Evolutionary conservation across 768 basidiomycete species (phyloP).

Genomic region (Mycena vitilis): DNA sequence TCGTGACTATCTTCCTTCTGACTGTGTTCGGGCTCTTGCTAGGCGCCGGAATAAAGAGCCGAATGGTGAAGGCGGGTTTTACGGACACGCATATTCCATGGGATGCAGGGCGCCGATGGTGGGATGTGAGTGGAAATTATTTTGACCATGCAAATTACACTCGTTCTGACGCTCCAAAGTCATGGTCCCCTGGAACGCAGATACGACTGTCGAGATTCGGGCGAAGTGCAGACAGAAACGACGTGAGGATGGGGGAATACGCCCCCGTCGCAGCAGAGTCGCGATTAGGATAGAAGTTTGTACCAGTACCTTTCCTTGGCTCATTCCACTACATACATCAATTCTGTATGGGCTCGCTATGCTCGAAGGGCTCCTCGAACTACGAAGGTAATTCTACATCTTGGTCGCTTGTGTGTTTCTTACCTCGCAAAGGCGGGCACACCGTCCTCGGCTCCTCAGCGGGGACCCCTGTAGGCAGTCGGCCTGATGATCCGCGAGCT

Average conservation of each 20-base stretch:
- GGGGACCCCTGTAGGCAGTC: conserved; percentile 42
- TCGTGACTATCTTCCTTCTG: conserved; percentile 91
- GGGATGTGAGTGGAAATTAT: conserved; percentile 72
- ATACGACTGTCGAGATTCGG: conserved; percentile 57
- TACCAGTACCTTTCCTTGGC: conserved; percentile 14
- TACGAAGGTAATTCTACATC: conserved; percentile 15
- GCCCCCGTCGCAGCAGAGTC: conserved; percentile 49
- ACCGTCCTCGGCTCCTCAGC: conserved; percentile 56
- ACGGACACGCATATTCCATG: conserved; percentile 68
- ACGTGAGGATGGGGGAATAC: conserved; percentile 58
- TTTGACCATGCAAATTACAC: conserved; percentile 22
- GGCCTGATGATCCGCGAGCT: conserved; percentile 56
- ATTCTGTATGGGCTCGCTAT: conserved; percentile 65
- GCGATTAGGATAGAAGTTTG: conserved; percentile 37
- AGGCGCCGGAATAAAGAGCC: conserved; percentile 84
- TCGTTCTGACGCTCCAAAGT: conserved; percentile 45
- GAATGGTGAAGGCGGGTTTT: conserved; percentile 84
- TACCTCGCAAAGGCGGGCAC: conserved; percentile 52
- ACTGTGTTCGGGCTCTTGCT: conserved; percentile 89
- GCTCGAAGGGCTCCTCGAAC: conserved; percentile 54
- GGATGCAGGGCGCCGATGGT: conserved; percentile 77
- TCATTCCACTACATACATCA: conserved; percentile 19
- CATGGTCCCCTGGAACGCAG: conserved; percentile 67
- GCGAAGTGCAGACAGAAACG: conserved; percentile 51
- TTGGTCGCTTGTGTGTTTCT: not conserved